Conservation (phyloP, 345 rosid species). For the Moricandia moricandioides region DNA sequence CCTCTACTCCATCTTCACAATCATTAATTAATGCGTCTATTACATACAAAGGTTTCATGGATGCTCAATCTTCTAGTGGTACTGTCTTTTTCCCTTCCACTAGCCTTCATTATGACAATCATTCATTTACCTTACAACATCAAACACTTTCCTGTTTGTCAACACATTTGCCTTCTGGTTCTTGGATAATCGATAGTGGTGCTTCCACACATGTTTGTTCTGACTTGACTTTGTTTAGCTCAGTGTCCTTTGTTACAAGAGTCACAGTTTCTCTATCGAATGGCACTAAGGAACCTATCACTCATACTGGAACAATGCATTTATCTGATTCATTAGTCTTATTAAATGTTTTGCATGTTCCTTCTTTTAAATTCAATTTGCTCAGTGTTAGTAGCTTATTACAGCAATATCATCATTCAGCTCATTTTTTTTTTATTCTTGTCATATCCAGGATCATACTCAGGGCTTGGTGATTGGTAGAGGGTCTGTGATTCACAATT, state of each 20-base stretch:
- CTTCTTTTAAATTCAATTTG: background rate
- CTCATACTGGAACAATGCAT: background rate
- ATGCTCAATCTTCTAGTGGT: background rate
- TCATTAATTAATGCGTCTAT: background rate
- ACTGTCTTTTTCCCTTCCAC: background rate
- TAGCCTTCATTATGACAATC: background rate
- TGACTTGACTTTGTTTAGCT: background rate
- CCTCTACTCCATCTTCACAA: background rate
- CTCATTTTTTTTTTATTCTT: background rate
- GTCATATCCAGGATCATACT: background rate
- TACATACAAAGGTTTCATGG: background rate
- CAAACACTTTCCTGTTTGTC: background rate
- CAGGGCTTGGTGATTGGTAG: background rate
- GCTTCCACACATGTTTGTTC: background rate
- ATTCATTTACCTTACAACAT: background rate
- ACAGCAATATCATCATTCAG: background rate
- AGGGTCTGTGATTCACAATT: background rate
- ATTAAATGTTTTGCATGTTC: background rate
- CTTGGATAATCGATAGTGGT: background rate
- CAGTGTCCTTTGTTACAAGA: background rate
- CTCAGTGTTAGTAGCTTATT: background rate
- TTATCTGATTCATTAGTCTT: background rate
- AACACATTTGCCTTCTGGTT: background rate
- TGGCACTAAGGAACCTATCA: background rate
- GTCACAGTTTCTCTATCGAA: background rate